Base-by-base conservation (phyloP, 164 flowering plant genomes). In the Vitis labrusca region DNA sequence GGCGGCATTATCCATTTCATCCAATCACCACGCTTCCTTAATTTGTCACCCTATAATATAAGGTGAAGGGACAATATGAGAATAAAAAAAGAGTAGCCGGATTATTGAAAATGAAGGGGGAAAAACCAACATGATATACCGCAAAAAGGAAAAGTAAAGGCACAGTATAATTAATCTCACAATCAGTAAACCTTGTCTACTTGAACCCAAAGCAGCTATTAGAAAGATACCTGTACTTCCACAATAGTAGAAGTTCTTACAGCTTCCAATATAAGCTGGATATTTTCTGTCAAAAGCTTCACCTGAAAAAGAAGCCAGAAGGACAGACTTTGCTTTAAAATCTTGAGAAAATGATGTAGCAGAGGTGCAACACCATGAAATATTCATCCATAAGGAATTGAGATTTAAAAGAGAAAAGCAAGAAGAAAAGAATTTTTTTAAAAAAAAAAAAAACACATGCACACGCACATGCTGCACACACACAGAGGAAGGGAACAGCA, bases 11-110 rank as follows among this genome's bases (percentile, higher is more conserved):
- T 52, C 90, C 90, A 88, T 64, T 65, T 74, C 64, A 13, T 54
- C 87, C 88, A 88, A 65, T 86, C 88, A 76, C 73, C 67, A 23
- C 84, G 79, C 77, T 64, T 81, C 76, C 92, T 82, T 55, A 88
- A 73, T 69, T 72, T 84, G 57, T 86, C 84, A 68, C 84, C 86
- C 92, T 88, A 74, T 17, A 64, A 68, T 3, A 58, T 54, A 66
- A 53, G 29, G 44, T 49, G 1, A 27, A 54, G n/a, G 15, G 15
- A 15, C 48, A 56, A 54, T 27, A 57, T 2, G 29, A 9, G 16
- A 1, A 15, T 15, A 12, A 11, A 13, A 29, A 52, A 52, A 47
- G 37, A 23, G 37, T 47, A 70, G 65, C 67, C 29, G 23, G 29
- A 30, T 29, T 37, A 37, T 37, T 37, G 44, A 37, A 37, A 37